A percentile compares a stretch with the other conserved stretches of the same genome.
These are phyloP conservation scores for Fusarium lyarnte DNA, from an alignment of 2,329 filamentous ascomycete genomes.

Conservation along the genomic window DNA sequence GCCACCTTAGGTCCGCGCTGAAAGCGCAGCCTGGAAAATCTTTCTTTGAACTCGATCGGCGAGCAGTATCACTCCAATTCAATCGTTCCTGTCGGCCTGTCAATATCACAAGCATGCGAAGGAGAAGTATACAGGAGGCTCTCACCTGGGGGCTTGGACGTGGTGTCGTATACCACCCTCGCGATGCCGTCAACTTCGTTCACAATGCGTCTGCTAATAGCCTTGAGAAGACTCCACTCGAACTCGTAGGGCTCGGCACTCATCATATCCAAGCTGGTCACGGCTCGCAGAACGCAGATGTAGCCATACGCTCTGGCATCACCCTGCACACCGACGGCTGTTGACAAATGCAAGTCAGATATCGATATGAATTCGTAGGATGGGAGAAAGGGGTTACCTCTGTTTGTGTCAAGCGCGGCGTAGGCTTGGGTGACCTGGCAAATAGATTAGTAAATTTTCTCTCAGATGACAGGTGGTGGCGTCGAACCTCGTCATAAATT, in stretches of 20 bases:
- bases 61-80: background rate
- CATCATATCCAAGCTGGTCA: constrained; percentile 67
- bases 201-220: constrained; percentile 15
- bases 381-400: constrained; percentile 1
- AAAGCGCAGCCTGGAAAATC: background rate
- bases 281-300: constrained; percentile 48
- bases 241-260: constrained; percentile 62
- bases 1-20: background rate
- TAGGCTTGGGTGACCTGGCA: constrained; percentile 43
- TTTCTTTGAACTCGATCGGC: background rate
- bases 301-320: background rate
- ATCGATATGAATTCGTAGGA: background rate
- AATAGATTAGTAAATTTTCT: background rate
- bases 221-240: constrained; percentile 12
- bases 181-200: constrained; percentile 15
- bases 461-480: constrained; percentile 1
- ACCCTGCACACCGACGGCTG: constrained; percentile 50
- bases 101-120: background rate
- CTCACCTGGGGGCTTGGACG: constrained; percentile 1
- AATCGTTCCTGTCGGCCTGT: background rate
- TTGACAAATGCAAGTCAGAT: constrained; percentile 8
- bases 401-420: constrained; percentile 40
- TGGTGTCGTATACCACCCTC: constrained; percentile 11
- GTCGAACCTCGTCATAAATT: constrained; percentile 55
- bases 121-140: background rate